phyloP scores from a whole-genome alignment of 805 yeast genomes.

The Ogataea henricii region DNA sequence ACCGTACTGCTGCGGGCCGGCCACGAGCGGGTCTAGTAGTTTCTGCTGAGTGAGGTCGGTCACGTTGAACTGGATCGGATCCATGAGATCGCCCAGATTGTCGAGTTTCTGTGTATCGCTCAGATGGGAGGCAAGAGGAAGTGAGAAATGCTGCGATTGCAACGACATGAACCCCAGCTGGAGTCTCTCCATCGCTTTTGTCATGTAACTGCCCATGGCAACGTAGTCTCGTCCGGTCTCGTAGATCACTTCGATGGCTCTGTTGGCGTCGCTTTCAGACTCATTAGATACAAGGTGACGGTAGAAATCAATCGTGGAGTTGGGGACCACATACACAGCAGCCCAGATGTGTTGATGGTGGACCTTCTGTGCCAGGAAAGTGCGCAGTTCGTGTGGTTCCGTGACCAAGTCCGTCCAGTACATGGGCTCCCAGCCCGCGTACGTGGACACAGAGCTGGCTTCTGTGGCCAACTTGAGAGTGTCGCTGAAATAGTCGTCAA shows the following conservation, averaged over 20 bases:
- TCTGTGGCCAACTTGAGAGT: conserved; percentile 26
- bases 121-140: conserved; percentile 10
- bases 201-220: conserved; percentile 44
- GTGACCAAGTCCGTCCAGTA: conserved; percentile 33
- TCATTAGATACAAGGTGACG: conserved; percentile 36
- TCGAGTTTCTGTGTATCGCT: conserved; percentile 3
- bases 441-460: conserved; percentile 14
- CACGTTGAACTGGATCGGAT: conserved; percentile 32
- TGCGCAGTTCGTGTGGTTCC: conserved; percentile 34
- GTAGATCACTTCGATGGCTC: conserved; percentile 46
- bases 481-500: conserved; percentile 36
- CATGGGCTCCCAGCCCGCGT: conserved; percentile 23
- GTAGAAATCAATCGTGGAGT: conserved; percentile 46
- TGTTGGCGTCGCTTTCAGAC: conserved; percentile 24
- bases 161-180: conserved; percentile 30
- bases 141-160: conserved; percentile 15
- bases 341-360: conserved; percentile 63
- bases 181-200: conserved; percentile 40
- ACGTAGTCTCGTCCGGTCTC: conserved; percentile 64
- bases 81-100: conserved; percentile 8
- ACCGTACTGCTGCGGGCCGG: conserved; percentile 73
- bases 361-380: conserved; percentile 44
- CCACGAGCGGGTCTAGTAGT: conserved; percentile 45
- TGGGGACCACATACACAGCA: conserved; percentile 52
- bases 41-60: conserved; percentile 49